phyloP scores from a whole-genome alignment of 2,329 filamentous ascomycete species.

The Fusarium guadeloupense region DNA sequence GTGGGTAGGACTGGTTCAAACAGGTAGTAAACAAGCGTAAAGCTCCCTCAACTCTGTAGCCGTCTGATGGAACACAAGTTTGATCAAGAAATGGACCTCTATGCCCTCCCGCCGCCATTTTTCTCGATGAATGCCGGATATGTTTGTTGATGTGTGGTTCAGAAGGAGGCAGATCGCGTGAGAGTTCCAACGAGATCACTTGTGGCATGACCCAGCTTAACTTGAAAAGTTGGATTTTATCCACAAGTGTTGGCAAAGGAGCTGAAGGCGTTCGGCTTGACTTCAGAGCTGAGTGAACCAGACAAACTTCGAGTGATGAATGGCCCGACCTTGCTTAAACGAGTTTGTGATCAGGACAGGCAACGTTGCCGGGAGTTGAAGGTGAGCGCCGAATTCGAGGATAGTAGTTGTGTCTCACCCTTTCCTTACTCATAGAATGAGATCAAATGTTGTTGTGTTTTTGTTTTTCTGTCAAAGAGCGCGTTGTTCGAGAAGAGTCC shows the following conservation, averaged over 20 bases:
- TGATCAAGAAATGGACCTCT: background rate
- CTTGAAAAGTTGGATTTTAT: background rate
- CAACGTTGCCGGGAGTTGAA: background rate
- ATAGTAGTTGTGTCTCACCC: slow-evolving; percentile 34
- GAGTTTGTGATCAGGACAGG: background rate
- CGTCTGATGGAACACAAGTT: background rate
- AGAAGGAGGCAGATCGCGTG: background rate
- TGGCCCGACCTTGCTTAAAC: background rate
- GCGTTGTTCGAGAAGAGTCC: slow-evolving; percentile 15
- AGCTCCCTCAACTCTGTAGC: background rate
- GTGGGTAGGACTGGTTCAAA: background rate
- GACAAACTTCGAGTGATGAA: background rate
- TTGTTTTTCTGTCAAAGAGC: slow-evolving; percentile 8
- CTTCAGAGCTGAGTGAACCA: background rate
- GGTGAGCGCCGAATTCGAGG: slow-evolving; percentile 15
- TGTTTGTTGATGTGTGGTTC: background rate
- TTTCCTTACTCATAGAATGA: slow-evolving; percentile 20
- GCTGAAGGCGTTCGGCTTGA: background rate
- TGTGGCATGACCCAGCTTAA: background rate
- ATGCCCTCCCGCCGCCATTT: background rate
- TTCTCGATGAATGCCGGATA: background rate
- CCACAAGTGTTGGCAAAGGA: background rate
- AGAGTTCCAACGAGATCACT: background rate
- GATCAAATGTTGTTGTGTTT: slow-evolving; percentile 1
- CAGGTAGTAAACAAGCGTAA: background rate